These are phyloP conservation scores for Aspergillus sp. DNA, from an alignment of 2,329 filamentous ascomycete genomes.

Conservation along the genomic window DNA sequence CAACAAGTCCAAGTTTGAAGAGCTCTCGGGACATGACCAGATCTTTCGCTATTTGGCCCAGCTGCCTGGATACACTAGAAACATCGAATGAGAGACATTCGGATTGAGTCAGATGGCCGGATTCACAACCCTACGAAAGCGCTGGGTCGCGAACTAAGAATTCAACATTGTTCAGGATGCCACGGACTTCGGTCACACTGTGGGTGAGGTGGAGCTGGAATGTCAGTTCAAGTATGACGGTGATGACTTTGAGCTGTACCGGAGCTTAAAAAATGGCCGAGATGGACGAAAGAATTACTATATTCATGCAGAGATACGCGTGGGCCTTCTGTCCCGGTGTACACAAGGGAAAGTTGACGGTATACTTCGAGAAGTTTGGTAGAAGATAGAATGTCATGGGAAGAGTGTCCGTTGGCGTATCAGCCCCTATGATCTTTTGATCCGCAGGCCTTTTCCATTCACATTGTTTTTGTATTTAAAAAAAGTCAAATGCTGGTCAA, in stretches of 20 bases:
- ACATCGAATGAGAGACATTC: not conserved
- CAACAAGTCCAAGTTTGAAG: conserved; percentile 2
- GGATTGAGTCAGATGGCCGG: not conserved
- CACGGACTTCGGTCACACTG: not conserved
- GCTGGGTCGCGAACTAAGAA: not conserved
- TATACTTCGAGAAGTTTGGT: not conserved
- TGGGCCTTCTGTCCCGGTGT: not conserved
- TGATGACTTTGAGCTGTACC: not conserved
- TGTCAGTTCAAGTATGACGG: not conserved
- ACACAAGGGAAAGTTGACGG: not conserved
- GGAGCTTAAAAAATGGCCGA: not conserved
- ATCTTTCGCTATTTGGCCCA: not conserved
- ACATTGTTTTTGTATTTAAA: not conserved
- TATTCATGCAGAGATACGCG: not conserved
- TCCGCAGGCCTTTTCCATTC: not conserved
- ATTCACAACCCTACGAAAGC: not conserved
- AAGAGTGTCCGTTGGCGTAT: not conserved
- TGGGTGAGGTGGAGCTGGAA: not conserved
- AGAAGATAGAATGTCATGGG: not conserved
- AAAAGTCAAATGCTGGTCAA: not conserved
- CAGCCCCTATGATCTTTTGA: not conserved
- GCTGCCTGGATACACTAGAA: not conserved
- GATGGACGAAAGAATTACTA: not conserved
- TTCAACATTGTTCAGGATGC: not conserved
- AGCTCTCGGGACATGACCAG: not conserved